Base-by-base conservation (phyloP, 202 grass and related monocot species). In the Bolboschoenoplectus hybrid region DNA sequence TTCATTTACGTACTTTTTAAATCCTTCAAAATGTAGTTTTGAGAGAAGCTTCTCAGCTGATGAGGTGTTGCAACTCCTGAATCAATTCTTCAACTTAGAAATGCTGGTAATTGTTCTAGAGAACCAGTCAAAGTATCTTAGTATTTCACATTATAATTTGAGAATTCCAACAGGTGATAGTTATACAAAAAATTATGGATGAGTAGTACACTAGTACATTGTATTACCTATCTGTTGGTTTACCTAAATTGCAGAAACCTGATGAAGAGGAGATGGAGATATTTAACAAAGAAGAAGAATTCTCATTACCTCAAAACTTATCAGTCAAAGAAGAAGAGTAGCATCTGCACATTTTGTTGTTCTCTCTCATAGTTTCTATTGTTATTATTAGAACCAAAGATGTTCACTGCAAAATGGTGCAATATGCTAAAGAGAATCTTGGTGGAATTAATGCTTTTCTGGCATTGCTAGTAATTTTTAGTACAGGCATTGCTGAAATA, bases 31-130 rank as follows among this genome's bases (percentile, higher is more conserved):
- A 49, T 90, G 56, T 91, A 99, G 97, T 66, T 85, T 99, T 50
- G 90, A 92, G 44, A 90, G 92, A 44, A 85, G 91, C 34, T 99
- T 99, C 87, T 88, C 97, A 55, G 68, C 92, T 7, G 92, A 92
- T 12, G 97, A 99, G 85, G 89, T 99, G 41, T 71, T 99, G 85
- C 97, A 96, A 77, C 88, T 99, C 17, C 43, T 99, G 74, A 94
- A 92, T 70, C 92, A 89, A 41, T 96, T 99, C 89, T 99, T 92
- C 85, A 99, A 99, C 89, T 81, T 99, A 82, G 93, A 99, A 87
- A 91, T 94, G 92, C 86, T 99, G 97, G 97, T 98, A 86, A 90
- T 82, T 81, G 84, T 46, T 76, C 62, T 16, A 13, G 7, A 85
- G 57, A 70, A 20, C 64, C 14, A 72, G 1, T 2, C 26, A 44